Evolutionary conservation across 164 flowering plant genomes (phyloP), one percentile per base, ranked within the genome.

Genomic region (Warburgia ugandensis): DNA sequence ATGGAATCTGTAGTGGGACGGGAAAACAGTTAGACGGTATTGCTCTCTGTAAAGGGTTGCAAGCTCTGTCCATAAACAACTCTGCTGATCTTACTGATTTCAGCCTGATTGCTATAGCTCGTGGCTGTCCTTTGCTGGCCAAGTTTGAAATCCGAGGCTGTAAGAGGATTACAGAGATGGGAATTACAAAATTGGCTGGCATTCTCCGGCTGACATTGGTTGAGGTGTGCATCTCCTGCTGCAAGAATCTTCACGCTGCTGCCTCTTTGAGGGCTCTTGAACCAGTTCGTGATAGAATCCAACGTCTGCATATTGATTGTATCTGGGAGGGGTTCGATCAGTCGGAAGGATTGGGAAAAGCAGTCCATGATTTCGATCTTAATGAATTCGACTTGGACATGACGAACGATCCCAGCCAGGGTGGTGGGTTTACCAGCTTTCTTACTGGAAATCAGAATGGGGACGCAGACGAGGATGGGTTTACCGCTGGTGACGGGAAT

Each of bases 71-170:
- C 7, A 73, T 94, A 17, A 73, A 70, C 66, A 81, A 74, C 58
- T 79, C 71, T 0, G 81, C 74, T 1, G 95, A 83, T 45, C 73
- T 94, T 66, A 73, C 70, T 2, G 95, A 89, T 59, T 67, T 73
- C 63, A 76, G 80, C 13, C 64, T 94, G 75, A 73, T 79, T 8
- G 83, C 72, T 0, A 79, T 92, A 31, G 81, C 68, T 0, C 68
- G 81, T 19, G 97, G 99, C 5, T 89, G 99, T 48, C 70, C 70
- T 1, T 74, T 44, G 46, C 61, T 94, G 56, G 20, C 55, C 2
- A 79, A 74, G 66, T 83, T 89, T 40, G 86, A 83, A 46, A 53
- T 89, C 38, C 65, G 71, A 6, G 97, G 97, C 4, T 94, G 97
- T 60, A 74, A 73, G 55, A 66, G 48, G 37, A 67, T 89, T n/a